Conservation (phyloP, 164 flowering plant species). For the Taxillus chinensis region DNA sequence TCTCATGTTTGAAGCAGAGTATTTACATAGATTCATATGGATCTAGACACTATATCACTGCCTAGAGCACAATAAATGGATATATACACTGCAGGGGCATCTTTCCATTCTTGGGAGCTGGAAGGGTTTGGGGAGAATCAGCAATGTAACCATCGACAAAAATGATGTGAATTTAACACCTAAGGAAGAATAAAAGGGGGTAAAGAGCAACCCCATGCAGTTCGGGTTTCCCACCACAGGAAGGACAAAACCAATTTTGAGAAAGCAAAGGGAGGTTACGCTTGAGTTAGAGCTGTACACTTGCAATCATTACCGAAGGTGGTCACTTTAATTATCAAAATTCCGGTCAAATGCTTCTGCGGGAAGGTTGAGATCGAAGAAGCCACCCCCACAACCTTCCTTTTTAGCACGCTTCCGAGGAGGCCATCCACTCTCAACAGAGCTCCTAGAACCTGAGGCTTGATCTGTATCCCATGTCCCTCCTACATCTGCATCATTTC, state of each 20-base stretch:
- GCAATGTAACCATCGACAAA: constrained; percentile 2
- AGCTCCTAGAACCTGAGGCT: constrained; percentile 28
- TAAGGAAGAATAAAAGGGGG: not conserved
- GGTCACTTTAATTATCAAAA: constrained; percentile 11
- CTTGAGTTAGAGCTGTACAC: constrained; percentile 52
- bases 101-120: no score
- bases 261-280: not conserved
- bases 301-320: constrained; percentile 6
- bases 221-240: constrained; percentile 3
- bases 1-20: no score
- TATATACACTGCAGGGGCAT: no score
- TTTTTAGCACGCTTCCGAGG: constrained; percentile 38
- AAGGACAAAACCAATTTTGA: not conserved
- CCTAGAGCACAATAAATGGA: no score
- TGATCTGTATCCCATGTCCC: constrained; percentile 22
- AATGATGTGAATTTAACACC: not conserved
- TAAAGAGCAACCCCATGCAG: not conserved
- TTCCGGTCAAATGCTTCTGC: constrained; percentile 46
- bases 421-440: constrained; percentile 24
- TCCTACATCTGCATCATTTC: constrained; percentile 18
- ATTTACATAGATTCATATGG: no score
- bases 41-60: no score
- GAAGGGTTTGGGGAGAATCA: not conserved
- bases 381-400: constrained; percentile 15
- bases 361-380: constrained; percentile 43